A percentile compares a stretch with the other conserved stretches of the same genome.
phyloP scores from a whole-genome alignment of 139 green algal genomes.

The Chlamydomonas applanata region DNA sequence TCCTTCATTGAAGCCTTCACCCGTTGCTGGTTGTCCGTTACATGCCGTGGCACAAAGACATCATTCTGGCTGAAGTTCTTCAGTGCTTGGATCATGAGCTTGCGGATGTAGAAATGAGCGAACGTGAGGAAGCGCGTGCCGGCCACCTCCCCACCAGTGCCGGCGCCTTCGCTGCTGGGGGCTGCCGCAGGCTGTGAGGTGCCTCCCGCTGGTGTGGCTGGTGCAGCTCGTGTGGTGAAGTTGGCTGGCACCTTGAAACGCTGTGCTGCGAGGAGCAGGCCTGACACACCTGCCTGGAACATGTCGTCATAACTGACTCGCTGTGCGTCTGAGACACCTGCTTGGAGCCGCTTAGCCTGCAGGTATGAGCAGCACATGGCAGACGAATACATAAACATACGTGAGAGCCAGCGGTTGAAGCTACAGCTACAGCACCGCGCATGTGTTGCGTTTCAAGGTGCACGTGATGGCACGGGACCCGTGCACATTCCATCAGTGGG shows the following conservation, averaged over 20 bases:
- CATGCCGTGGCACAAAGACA: background rate
- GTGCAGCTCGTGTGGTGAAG: too few species aligned
- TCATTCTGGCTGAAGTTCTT: background rate
- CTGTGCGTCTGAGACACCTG: background rate
- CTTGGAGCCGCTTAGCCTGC: constrained; percentile 21
- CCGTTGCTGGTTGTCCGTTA: background rate
- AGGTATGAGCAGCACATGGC: background rate
- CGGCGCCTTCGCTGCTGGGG: background rate
- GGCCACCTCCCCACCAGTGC: background rate
- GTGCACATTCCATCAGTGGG: too few species aligned
- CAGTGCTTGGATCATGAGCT: constrained; percentile 1
- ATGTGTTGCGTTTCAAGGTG: background rate
- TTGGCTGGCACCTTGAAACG: constrained; percentile 1
- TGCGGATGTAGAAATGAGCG: constrained; percentile 9
- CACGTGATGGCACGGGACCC: background rate
- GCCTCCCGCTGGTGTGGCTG: too few species aligned
- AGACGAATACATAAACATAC: background rate
- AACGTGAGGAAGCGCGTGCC: background rate
- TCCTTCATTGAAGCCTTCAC: background rate
- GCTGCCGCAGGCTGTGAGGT: too few species aligned
- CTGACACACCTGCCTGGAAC: background rate
- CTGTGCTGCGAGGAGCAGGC: constrained; percentile 7
- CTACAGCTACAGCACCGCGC: too few species aligned
- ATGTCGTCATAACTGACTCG: background rate
- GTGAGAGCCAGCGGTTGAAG: background rate